Percentiles rank a stretch among this genome's conserved stretches.
phyloP scores from a whole-genome alignment of 2,329 filamentous ascomycete genomes.

The Cladophialophora bantiana region DNA sequence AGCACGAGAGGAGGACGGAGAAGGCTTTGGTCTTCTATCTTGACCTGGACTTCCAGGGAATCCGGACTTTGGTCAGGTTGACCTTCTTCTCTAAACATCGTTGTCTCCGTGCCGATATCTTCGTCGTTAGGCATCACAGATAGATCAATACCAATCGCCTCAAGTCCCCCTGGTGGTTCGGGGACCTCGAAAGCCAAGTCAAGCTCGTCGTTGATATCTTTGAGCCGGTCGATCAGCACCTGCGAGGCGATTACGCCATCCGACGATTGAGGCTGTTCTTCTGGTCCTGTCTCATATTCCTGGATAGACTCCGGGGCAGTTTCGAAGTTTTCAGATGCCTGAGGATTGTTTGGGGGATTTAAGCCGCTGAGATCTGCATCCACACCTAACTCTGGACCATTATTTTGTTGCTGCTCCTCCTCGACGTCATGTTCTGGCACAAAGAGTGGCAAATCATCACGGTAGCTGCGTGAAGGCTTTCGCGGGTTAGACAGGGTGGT shows the following conservation, averaged over 20 bases:
- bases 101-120: background rate
- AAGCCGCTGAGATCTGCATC: conserved; percentile 2
- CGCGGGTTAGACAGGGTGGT: background rate
- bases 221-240: conserved; percentile 27
- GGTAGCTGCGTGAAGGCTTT: background rate
- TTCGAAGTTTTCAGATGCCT: conserved; percentile 21
- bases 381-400: background rate
- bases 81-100: background rate
- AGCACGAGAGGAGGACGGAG: background rate
- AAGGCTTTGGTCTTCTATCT: background rate
- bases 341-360: background rate
- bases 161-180: conserved; percentile 42
- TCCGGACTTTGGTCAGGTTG: background rate
- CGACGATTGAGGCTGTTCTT: conserved; percentile 10
- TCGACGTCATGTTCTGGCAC: conserved; percentile 19
- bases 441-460: conserved; percentile 15
- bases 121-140: conserved; percentile 9
- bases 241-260: conserved; percentile 14
- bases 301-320: conserved; percentile 30
- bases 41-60: background rate
- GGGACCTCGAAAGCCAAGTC: conserved; percentile 37
- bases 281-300: conserved; percentile 30
- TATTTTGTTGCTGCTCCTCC: conserved; percentile 1
- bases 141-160: conserved; percentile 24
- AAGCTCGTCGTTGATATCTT: conserved; percentile 9